phyloP scores from a whole-genome alignment of 2,329 filamentous ascomycete genomes.

The Laburnicola sp. region DNA sequence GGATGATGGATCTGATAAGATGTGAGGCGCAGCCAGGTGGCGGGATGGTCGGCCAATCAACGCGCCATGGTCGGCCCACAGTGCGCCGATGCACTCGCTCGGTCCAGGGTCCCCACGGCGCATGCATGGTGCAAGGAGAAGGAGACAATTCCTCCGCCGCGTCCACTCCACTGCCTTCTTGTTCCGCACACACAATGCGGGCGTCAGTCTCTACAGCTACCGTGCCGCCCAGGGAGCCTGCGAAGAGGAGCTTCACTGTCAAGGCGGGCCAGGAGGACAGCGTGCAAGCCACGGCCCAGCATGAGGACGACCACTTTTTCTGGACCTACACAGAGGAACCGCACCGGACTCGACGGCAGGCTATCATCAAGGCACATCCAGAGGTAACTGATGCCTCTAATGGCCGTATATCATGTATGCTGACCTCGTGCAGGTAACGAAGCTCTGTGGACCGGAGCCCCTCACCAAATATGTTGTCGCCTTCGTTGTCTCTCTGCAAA shows the following conservation, averaged over 20 bases:
- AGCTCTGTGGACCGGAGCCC: slow-evolving; percentile 94
- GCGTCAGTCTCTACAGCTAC: slow-evolving; percentile 44
- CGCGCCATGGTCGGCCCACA: slow-evolving; percentile 6
- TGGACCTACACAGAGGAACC: slow-evolving; percentile 99
- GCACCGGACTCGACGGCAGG: slow-evolving; percentile 83
- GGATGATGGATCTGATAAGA: slow-evolving; percentile 2
- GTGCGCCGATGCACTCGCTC: not conserved
- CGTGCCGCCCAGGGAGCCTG: slow-evolving; percentile 28
- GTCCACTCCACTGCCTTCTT: slow-evolving; percentile 12
- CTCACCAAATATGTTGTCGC: slow-evolving; percentile 92
- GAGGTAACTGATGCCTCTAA: slow-evolving; percentile 62
- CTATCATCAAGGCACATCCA: slow-evolving; percentile 97
- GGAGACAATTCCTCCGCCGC: not conserved
- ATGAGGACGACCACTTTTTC: slow-evolving; percentile 70
- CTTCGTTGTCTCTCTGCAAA: slow-evolving; percentile 79
- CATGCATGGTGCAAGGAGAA: not conserved
- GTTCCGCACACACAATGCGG: slow-evolving; percentile 29
- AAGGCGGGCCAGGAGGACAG: slow-evolving; percentile 21
- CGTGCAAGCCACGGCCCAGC: slow-evolving; percentile 8
- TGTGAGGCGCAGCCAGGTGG: slow-evolving; percentile 1
- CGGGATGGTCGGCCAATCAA: slow-evolving; percentile 6
- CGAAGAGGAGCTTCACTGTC: slow-evolving; percentile 27
- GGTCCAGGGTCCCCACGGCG: slow-evolving; percentile 4
- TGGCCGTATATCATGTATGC: not conserved
- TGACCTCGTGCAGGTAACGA: slow-evolving; percentile 69